A percentile compares a stretch with the other conserved stretches of the same genome.
These are phyloP conservation scores for Ophiostoma sp. DNA, from an alignment of 2,329 filamentous ascomycete genomes.

Conservation along the genomic window DNA sequence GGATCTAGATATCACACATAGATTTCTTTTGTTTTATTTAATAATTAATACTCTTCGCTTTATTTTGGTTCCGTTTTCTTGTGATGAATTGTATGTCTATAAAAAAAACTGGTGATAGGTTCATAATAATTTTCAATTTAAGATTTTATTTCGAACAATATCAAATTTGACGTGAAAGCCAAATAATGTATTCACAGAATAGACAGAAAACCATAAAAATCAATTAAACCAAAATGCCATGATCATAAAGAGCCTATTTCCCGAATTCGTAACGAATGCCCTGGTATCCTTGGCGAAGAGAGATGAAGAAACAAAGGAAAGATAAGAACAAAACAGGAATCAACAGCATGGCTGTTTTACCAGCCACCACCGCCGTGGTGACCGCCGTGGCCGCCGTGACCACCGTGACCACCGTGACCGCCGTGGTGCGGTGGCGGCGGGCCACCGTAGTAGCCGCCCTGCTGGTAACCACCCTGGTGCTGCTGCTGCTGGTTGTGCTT, in stretches of 20 bases:
- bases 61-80: background rate
- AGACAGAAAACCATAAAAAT: background rate
- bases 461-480: background rate
- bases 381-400: conserved; percentile 1
- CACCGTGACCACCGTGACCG: background rate
- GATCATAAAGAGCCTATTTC: background rate
- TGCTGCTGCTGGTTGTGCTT: conserved; percentile 17
- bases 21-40: conserved; percentile 3
- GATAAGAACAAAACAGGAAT: background rate
- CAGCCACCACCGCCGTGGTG: conserved; percentile 21
- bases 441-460: background rate
- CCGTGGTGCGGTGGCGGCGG: conserved; percentile 1
- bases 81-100: no score
- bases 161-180: background rate
- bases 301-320: background rate
- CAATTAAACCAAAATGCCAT: conserved; percentile 11
- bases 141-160: background rate
- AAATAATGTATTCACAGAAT: background rate
- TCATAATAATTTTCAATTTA: background rate
- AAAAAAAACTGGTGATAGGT: no score
- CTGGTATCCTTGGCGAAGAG: conserved; percentile 1
- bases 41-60: background rate
- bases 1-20: background rate
- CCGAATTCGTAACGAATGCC: background rate
- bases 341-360: background rate